Base-by-base conservation (phyloP, 2,329 filamentous ascomycete genomes). In the Exophiala alcalophila region DNA sequence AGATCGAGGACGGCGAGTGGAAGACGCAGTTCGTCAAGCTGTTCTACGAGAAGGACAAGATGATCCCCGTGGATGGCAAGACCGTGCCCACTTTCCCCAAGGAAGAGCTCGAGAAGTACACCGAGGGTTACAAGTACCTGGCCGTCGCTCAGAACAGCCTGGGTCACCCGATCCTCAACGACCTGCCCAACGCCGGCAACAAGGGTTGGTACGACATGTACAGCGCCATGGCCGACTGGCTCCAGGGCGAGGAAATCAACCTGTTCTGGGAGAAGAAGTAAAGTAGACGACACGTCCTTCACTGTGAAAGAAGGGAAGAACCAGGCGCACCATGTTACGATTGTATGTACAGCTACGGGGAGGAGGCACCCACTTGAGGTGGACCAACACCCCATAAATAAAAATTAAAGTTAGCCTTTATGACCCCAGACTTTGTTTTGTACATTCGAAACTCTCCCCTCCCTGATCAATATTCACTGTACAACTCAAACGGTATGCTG, bases 1-100 rank as follows among this genome's bases (percentile, higher is more conserved):
- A 68, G 50, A 40, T 57, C 2, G 57, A 65, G 33, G 27, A 40
- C 16, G 61, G 55, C 1, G 51, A 61, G n/a, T 74, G 71, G 70
- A 61, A 63, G 4, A 69, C 70, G 1, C 56, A 60, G 2, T 69
- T 68, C 36, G 70, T 73, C 18, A 56, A 67, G 4, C 70, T 72
- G 50, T 74, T 67, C 64, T 75, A 75, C 47, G 72, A 74, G 57
- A 75, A 74, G 61, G 72, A 74, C 61, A 73, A 71, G 60, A 57
- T 74, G 20, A 63, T 73, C 2, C 63, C 70, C 3, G 65, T 68
- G 25, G 65, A 73, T 49, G 70, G 71, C 25, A 58, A 53, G 50
- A 57, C 57, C 4, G 59, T 59, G 11, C 71, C 71, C 0, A 42
- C 25, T 1, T 70, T 74, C 47, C 44, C 59, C n/a, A 37, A 51